A percentile compares a stretch with the other conserved stretches of the same genome.
Evolutionary conservation across 371 early-diverging fungal species (phyloP).

Genomic region (Mortierella sp.): DNA sequence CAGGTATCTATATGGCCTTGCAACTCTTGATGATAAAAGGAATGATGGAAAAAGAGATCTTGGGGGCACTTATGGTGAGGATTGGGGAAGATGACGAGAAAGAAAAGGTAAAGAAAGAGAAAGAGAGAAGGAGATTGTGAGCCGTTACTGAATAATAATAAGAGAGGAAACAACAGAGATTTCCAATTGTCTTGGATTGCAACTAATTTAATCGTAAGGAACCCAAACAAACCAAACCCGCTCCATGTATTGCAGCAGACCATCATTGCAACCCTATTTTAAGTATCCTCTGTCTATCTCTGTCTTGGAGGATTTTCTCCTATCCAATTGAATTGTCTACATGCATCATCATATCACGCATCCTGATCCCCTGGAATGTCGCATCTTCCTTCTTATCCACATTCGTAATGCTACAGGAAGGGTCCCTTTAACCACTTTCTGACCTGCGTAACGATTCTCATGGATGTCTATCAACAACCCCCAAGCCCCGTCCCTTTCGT

Average conservation of each 20-base stretch:
- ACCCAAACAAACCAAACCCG: too few species aligned
- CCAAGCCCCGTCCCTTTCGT: too few species aligned
- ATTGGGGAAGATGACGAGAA: neutral
- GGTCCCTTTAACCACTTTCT: neutral
- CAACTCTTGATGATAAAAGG: neutral
- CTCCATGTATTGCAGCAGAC: too few species aligned
- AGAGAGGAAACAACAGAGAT: neutral
- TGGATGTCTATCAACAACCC: too few species aligned
- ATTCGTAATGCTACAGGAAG: neutral
- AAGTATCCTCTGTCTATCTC: neutral
- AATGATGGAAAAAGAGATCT: neutral
- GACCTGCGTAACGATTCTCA: neutral
- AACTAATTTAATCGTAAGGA: too few species aligned
- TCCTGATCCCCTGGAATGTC: slow-evolving; percentile 1
- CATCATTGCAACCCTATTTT: too few species aligned
- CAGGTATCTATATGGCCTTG: neutral
- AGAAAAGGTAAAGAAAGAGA: neutral
- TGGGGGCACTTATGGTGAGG: neutral
- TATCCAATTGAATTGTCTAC: neutral
- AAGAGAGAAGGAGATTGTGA: neutral
- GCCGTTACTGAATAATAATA: neutral
- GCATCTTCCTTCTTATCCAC: neutral
- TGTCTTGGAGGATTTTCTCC: neutral
- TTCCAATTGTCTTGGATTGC: neutral
- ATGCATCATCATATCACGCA: neutral